Conservation (phyloP, 805 yeast species). For the Yarrowia bubula region DNA sequence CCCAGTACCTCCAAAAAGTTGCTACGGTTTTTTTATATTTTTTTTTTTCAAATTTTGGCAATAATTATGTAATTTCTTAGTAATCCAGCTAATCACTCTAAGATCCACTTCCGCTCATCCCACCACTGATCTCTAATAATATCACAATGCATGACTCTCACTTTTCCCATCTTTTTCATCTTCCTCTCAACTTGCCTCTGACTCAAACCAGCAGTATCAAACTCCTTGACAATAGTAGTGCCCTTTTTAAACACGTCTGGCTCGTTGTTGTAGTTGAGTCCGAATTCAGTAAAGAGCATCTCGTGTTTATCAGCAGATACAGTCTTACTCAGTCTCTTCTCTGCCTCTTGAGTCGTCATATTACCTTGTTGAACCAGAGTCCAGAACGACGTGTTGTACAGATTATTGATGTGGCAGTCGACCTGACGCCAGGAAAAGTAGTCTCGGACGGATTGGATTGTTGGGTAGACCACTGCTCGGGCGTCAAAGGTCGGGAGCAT, state of each 20-base stretch:
- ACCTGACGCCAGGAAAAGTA: slow-evolving; percentile 94
- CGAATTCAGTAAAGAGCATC: slow-evolving; percentile 70
- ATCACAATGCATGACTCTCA: slow-evolving; percentile 54
- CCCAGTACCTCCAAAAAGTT: too few relatives aligned
- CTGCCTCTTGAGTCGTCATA: slow-evolving; percentile 76
- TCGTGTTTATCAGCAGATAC: slow-evolving; percentile 84
- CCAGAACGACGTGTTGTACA: slow-evolving; percentile 95
- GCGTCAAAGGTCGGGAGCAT: slow-evolving; percentile 88
- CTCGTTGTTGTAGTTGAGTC: slow-evolving; percentile 87
- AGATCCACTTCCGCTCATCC: slow-evolving; percentile 46
- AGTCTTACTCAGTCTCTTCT: slow-evolving; percentile 69
- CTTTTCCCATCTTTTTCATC: slow-evolving; percentile 46
- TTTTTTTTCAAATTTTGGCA: too few relatives aligned
- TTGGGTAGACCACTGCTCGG: slow-evolving; percentile 84
- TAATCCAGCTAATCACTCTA: not conserved
- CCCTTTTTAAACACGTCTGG: slow-evolving; percentile 89
- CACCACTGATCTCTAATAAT: slow-evolving; percentile 65
- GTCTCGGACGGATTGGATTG: slow-evolving; percentile 58
- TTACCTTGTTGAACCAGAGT: slow-evolving; percentile 68
- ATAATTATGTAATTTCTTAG: too few relatives aligned
- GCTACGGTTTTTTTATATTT: too few relatives aligned
- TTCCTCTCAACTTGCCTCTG: slow-evolving; percentile 50
- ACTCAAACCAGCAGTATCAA: slow-evolving; percentile 30
- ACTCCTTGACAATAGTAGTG: slow-evolving; percentile 56
- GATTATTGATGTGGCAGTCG: slow-evolving; percentile 89